Conservation (phyloP, 257 asterid species). For the Nicotiana attenuata region DNA sequence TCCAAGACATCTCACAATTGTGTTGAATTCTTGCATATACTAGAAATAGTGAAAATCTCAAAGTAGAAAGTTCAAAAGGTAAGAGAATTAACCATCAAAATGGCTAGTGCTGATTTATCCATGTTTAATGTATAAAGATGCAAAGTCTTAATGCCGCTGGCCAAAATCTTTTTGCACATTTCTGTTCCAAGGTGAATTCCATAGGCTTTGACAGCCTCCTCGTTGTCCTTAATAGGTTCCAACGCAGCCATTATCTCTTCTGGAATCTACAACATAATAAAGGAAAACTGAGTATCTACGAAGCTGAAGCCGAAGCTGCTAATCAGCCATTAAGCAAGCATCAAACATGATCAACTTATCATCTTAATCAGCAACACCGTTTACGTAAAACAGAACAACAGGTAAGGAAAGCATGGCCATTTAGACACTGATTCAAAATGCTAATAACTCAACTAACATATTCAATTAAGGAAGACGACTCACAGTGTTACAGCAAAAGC, state of each 20-base stretch:
- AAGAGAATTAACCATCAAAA: conserved; percentile 61
- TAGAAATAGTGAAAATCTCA: conserved; percentile 2
- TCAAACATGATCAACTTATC: not conserved
- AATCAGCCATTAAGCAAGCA: not conserved
- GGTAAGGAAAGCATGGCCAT: not conserved
- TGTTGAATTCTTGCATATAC: not conserved
- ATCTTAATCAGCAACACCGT: not conserved
- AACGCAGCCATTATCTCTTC: conserved; percentile 85
- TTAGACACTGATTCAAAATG: not conserved
- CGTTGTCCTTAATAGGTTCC: conserved; percentile 98
- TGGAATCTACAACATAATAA: conserved; percentile 51
- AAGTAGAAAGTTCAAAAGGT: conserved; percentile 6
- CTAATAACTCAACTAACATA: not conserved
- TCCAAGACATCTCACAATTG: conserved; percentile 18
- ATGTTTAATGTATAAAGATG: conserved; percentile 92
- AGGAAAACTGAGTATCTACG: not conserved
- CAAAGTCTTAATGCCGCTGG: conserved; percentile 79
- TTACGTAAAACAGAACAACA: not conserved
- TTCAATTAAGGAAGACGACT: not conserved
- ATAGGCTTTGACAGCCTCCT: conserved; percentile 95
- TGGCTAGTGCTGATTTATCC: conserved; percentile 98
- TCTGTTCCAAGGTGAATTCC: conserved; percentile 97
- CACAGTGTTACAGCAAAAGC: too few relatives aligned
- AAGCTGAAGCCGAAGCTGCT: not conserved
- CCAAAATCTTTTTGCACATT: conserved; percentile 96